Percentiles rank a stretch among this genome's conserved stretches.
These are phyloP conservation scores for Botrytis fragariae DNA, from an alignment of 2,329 filamentous ascomycete genomes.

Conservation along the genomic window DNA sequence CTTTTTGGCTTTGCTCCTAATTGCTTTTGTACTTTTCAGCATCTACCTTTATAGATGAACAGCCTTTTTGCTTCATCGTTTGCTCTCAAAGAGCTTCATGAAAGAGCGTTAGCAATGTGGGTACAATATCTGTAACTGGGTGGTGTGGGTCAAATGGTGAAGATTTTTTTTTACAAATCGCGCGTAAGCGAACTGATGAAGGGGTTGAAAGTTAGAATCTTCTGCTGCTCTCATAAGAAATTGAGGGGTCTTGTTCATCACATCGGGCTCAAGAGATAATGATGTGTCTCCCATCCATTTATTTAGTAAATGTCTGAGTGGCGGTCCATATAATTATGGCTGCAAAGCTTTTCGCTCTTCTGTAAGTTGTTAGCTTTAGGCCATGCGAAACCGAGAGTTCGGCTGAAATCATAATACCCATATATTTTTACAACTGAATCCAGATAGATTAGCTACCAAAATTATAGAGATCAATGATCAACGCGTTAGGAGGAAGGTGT, in stretches of 20 bases:
- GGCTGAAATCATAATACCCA: neutral
- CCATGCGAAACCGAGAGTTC: too few relatives aligned
- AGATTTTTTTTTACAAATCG: neutral
- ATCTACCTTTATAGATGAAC: neutral
- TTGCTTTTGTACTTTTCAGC: too few relatives aligned
- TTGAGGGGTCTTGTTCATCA: neutral
- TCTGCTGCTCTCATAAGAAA: neutral
- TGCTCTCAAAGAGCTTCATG: neutral
- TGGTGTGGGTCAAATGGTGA: neutral
- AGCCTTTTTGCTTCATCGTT: neutral
- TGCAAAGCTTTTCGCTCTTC: neutral
- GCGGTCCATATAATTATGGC: neutral
- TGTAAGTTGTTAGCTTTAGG: too few relatives aligned
- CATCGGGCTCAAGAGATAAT: neutral
- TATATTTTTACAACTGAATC: neutral
- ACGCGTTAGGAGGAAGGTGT: neutral
- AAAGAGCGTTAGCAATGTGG: neutral
- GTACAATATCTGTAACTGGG: neutral
- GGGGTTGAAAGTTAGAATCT: neutral
- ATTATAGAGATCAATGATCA: neutral
- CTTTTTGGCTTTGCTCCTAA: neutral
- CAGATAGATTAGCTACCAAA: neutral
- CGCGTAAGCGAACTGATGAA: conserved; percentile 2
- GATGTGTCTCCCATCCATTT: neutral
- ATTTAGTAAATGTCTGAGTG: neutral